Conservation (phyloP, 31 red algal species). For the Bonnemaisonia californica region DNA sequence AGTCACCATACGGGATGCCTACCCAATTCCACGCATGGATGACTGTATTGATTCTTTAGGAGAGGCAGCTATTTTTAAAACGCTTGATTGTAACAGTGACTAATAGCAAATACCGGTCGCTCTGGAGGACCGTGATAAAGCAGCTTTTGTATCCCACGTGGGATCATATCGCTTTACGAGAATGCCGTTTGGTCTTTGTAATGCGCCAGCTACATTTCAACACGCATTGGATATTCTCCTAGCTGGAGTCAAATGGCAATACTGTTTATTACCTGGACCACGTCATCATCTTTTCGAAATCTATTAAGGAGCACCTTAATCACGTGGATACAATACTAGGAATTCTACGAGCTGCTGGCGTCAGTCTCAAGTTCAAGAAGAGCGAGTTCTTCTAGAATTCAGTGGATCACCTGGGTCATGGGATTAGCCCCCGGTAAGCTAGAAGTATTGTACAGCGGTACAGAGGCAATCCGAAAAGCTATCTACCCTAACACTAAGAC, state of each 20-base stretch:
- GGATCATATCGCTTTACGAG: slow-evolving; percentile 20
- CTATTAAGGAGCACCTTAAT: slow-evolving; percentile 17
- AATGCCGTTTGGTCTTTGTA: slow-evolving; percentile 26
- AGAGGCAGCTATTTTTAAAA: slow-evolving; percentile 31
- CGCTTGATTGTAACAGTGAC: slow-evolving; percentile 35
- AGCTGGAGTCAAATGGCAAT: slow-evolving; percentile 5
- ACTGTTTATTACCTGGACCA: slow-evolving; percentile 42
- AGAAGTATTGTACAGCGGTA: no score
- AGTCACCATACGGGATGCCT: neutral
- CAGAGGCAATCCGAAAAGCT: no score
- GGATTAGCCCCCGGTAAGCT: slow-evolving; percentile 1
- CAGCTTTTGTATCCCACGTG: slow-evolving; percentile 18
- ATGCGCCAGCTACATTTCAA: slow-evolving; percentile 50
- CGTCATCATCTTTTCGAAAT: slow-evolving; percentile 33
- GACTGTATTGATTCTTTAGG: slow-evolving; percentile 26
- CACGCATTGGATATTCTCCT: slow-evolving; percentile 26
- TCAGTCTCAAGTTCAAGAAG: slow-evolving; percentile 32
- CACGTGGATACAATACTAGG: slow-evolving; percentile 11
- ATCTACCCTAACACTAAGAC: no score
- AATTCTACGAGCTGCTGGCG: neutral
- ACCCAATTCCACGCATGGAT: slow-evolving; percentile 30
- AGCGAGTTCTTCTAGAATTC: slow-evolving; percentile 6
- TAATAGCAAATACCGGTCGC: slow-evolving; percentile 34
- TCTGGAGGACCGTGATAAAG: neutral
- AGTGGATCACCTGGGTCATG: slow-evolving; percentile 17